Base-by-base conservation (phyloP, 116 monocot species). In the Posidonia oceanica region DNA sequence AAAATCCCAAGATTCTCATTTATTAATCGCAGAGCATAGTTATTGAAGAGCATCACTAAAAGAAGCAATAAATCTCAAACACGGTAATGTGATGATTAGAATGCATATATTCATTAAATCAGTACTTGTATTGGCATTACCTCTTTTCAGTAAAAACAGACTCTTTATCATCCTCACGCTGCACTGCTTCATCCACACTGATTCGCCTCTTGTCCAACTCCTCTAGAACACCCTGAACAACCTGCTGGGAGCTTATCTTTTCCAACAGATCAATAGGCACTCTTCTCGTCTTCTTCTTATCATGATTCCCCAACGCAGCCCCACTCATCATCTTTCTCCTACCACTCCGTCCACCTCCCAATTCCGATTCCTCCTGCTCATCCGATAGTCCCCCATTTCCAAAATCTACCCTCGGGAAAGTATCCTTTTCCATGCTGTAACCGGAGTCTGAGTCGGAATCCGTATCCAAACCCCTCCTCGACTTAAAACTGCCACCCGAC, bases 81-180 rank as follows among this genome's bases (percentile, higher is more conserved):
- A 4, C 6, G 17, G 16, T 66, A 41, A 42, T 39, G 17, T 11
- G 13, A 8, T 21, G 3, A 41, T 66, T 13, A 7, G 8, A 41
- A 64, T 39, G 3, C 14, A 18, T 11, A 66, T 66, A 66, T 42
- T 4, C n/a, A 23, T 29, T 29, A 29, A 29, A 29, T 29, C 29
- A 29, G 29, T 29, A 29, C 29, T 29, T 29, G 29, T 29, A 18
- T 21, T 42, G 3, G 16, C 21, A 42, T 59, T 75, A 96, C 93
- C 93, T 90, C 73, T 81, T 84, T n/a, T 82, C 79, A n/a, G 90
- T 86, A 67, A 93, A 71, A 52, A 90, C 11, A 3, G 82, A 78
- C 61, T 81, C 85, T 68, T 80, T 85, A 66, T 55, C 66, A 10
- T 60, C 63, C 59, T 76, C 75, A 2, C 52, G 3, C 70, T 4